These are phyloP conservation scores for Anaeramoeba ignava DNA, from an alignment of 78 protist genomes.

Conservation along the genomic window DNA sequence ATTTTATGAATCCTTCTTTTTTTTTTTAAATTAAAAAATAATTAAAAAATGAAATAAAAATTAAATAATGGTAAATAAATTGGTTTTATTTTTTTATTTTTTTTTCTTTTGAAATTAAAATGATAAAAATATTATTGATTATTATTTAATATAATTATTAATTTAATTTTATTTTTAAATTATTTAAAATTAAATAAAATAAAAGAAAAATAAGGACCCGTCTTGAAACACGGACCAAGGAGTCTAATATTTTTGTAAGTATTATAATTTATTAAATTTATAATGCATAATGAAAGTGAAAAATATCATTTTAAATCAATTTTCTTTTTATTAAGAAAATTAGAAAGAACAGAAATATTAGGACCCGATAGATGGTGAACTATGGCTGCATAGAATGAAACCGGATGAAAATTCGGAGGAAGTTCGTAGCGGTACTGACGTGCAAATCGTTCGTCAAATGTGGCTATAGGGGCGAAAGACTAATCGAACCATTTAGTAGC, in stretches of 20 bases:
- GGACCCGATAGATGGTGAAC: constrained; percentile 11
- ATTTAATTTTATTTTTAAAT: constrained; percentile 21
- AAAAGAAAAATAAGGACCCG: constrained; percentile 53
- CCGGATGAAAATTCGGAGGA: constrained; percentile 65
- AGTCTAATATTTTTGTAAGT: constrained; percentile 71
- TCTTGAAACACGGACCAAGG: constrained; percentile 93
- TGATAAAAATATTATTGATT: too few relatives aligned
- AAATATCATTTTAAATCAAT: not conserved
- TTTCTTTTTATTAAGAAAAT: not conserved
- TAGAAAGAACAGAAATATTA: constrained; percentile 3
- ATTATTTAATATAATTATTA: constrained; percentile 21
- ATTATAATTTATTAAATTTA: constrained; percentile 25
- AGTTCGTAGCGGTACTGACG: constrained; percentile 75
- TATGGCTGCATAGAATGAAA: not conserved
- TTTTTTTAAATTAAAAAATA: too few relatives aligned
- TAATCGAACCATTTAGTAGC: constrained; percentile 80
- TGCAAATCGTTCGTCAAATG: constrained; percentile 78
- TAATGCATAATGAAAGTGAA: constrained; percentile 56
- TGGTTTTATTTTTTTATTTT: not conserved
- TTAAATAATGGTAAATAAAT: not conserved
- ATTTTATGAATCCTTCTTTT: not conserved
- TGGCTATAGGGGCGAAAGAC: constrained; percentile 88
- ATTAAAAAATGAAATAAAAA: too few relatives aligned
- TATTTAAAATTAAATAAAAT: constrained; percentile 19
- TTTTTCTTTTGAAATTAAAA: too few relatives aligned